Evolutionary conservation across 352 stramenopile genomes (phyloP).

Genomic region (Phytopythium oedochilum): DNA sequence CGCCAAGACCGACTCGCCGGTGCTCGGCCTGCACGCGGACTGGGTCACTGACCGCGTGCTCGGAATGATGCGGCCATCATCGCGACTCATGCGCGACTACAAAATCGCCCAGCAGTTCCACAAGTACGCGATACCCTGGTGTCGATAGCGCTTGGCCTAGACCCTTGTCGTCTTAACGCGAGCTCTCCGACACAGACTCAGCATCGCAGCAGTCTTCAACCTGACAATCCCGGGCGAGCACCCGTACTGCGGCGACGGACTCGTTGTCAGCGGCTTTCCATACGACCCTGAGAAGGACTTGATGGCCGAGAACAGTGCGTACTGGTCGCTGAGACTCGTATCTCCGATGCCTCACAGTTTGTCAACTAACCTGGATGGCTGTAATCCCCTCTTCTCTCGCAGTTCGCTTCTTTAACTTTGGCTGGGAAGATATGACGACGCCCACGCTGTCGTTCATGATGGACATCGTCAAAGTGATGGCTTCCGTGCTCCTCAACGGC

Average conservation of each 20-base stretch:
- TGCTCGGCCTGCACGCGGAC: conserved; percentile 82
- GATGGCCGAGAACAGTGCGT: conserved; percentile 82
- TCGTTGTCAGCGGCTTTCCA: conserved; percentile 74
- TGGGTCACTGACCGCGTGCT: conserved; percentile 85
- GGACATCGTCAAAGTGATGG: conserved; percentile 85
- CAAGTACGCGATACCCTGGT: conserved; percentile 29
- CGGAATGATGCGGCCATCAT: conserved; percentile 88
- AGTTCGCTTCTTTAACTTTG: conserved; percentile 91
- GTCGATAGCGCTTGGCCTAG: background rate
- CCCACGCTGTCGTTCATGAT: conserved; percentile 82
- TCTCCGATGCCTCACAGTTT: too few relatives aligned
- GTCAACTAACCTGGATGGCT: background rate
- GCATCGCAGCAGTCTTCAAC: conserved; percentile 87
- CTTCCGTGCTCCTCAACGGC: conserved; percentile 61
- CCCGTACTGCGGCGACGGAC: conserved; percentile 84
- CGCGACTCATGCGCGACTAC: conserved; percentile 77
- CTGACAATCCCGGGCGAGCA: conserved; percentile 90
- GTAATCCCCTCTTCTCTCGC: background rate
- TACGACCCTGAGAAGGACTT: conserved; percentile 87
- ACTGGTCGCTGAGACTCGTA: background rate
- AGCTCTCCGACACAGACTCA: conserved; percentile 29
- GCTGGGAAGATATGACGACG: conserved; percentile 92
- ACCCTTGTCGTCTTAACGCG: background rate
- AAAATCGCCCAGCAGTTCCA: conserved; percentile 77
- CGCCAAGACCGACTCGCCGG: conserved; percentile 64